A percentile compares a stretch with the other conserved stretches of the same genome.
phyloP scores from a whole-genome alignment of 2,329 filamentous ascomycete species.

The Hypoxylon sp. region DNA sequence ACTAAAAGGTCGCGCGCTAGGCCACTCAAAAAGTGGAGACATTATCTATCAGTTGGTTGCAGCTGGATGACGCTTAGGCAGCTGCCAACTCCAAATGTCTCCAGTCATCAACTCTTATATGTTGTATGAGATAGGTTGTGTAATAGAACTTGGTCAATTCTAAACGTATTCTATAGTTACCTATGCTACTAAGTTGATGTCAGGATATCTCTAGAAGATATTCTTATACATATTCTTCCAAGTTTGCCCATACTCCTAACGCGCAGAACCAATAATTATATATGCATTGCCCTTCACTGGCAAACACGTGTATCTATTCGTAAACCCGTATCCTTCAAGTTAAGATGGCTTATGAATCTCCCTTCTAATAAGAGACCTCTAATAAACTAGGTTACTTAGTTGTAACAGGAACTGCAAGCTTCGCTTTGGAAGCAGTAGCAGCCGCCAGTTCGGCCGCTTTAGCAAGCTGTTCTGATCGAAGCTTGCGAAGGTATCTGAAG shows the following conservation, averaged over 20 bases:
- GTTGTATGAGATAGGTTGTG: neutral
- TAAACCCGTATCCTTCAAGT: neutral
- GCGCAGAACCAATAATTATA: conserved; percentile 23
- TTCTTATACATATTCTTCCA: conserved; percentile 19
- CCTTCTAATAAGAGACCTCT: conserved; percentile 16
- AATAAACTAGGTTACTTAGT: conserved; percentile 56
- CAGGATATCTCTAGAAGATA: conserved; percentile 11
- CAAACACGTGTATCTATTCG: conserved; percentile 24
- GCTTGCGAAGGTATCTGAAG: conserved; percentile 82
- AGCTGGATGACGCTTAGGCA: neutral
- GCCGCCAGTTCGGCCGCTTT: conserved; percentile 76
- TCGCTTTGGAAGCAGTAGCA: conserved; percentile 65
- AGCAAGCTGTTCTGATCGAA: conserved; percentile 78
- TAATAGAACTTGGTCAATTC: neutral
- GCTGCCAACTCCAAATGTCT: neutral
- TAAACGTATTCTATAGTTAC: neutral
- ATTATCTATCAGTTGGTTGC: neutral
- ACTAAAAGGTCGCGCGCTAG: neutral
- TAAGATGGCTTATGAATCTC: neutral
- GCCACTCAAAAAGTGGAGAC: neutral
- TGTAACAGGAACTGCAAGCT: conserved; percentile 55
- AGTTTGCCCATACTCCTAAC: conserved; percentile 33
- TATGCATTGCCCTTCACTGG: conserved; percentile 28
- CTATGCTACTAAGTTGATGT: conserved; percentile 1
- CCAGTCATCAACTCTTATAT: neutral